These are phyloP conservation scores for Kluyveromyces dobzhanskii DNA, from an alignment of 805 yeast species.

Conservation along the genomic window DNA sequence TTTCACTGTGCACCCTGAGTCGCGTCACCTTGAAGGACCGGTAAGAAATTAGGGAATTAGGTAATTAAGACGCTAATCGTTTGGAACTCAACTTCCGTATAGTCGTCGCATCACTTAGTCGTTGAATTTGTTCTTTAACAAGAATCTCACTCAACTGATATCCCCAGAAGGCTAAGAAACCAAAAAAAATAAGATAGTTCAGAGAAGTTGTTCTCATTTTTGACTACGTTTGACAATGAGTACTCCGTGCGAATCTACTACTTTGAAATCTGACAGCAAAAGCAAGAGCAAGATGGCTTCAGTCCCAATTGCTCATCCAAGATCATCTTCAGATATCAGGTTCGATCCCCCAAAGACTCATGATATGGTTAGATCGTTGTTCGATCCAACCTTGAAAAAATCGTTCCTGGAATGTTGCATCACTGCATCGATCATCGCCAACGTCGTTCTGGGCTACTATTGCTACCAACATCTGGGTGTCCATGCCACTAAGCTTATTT, in stretches of 20 bases:
- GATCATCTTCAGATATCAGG: conserved; percentile 2
- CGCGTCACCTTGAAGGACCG: no score
- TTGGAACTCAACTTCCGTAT: no score
- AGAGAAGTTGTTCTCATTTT: no score
- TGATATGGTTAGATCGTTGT: conserved; percentile 75
- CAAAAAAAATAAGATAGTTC: no score
- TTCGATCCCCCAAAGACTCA: conserved; percentile 47
- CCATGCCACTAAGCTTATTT: conserved; percentile 27
- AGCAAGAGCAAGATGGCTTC: neutral
- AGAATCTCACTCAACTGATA: no score
- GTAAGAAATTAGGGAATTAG: no score
- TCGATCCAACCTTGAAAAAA: conserved; percentile 67
- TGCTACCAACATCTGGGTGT: conserved; percentile 16
- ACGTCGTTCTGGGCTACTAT: conserved; percentile 28
- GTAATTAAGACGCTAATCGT: no score
- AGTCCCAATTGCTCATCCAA: conserved; percentile 2
- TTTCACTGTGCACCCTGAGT: no score
- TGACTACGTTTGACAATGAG: no score
- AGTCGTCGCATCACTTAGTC: no score
- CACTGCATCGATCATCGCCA: conserved; percentile 34
- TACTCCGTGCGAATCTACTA: neutral
- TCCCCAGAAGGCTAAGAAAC: no score
- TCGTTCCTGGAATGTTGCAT: conserved; percentile 59
- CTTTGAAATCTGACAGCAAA: neutral
- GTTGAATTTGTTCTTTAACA: no score